Conservation (phyloP, 805 yeast genomes). For the Maudiozyma saulgeensis region DNA sequence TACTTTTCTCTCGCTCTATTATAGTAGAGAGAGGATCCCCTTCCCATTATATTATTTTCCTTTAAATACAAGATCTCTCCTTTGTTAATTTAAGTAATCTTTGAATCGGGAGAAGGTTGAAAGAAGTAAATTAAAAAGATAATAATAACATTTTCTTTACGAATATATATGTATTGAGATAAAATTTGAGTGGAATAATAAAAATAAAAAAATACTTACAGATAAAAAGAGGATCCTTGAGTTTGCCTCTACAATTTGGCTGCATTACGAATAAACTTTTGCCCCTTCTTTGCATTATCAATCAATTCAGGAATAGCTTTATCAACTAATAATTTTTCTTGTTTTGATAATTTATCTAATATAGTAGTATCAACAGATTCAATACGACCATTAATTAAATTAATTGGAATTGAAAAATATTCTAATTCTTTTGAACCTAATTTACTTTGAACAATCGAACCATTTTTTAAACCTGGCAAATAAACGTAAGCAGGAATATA, state of each 20-base stretch:
- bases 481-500: conserved; percentile 41
- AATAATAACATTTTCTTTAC: too few relatives aligned
- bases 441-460: conserved; percentile 33
- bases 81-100: too few relatives aligned
- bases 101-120: too few relatives aligned
- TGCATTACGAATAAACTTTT: conserved; percentile 32
- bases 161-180: too few relatives aligned
- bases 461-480: conserved; percentile 45
- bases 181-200: too few relatives aligned
- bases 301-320: conserved; percentile 47
- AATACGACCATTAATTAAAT: conserved; percentile 43
- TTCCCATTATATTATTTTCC: too few relatives aligned
- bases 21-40: too few relatives aligned
- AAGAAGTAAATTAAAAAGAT: too few relatives aligned
- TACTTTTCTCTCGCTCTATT: too few relatives aligned
- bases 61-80: too few relatives aligned
- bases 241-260: conserved; percentile 11
- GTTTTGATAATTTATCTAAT: conserved; percentile 35
- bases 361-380: conserved; percentile 42
- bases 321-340: conserved; percentile 43
- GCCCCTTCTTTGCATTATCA: conserved; percentile 52
- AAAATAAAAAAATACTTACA: too few relatives aligned
- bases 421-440: conserved; percentile 29
- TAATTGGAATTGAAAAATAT: conserved; percentile 56
- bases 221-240: too few relatives aligned